A percentile compares a stretch with the other conserved stretches of the same genome.
Evolutionary conservation across 306 rosid genomes (phyloP).

Genomic region (Delonix regia): DNA sequence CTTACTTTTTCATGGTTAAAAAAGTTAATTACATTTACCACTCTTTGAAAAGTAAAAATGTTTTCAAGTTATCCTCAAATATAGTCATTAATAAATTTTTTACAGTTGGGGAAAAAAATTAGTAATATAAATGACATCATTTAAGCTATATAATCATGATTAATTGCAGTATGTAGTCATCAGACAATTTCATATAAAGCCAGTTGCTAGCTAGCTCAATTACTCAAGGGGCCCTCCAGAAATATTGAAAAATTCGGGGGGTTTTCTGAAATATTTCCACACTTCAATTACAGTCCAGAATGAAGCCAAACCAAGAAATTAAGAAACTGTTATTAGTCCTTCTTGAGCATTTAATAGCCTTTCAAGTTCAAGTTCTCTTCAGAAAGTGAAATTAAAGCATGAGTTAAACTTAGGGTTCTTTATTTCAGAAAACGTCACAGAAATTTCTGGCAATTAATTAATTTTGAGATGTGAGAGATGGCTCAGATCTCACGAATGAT

Average conservation of each 20-base stretch:
- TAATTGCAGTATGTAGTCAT: too few relatives aligned
- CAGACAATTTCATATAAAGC: background rate
- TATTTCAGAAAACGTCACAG: background rate
- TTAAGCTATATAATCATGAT: too few relatives aligned
- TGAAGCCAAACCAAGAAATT: background rate
- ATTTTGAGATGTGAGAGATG: slow-evolving; percentile 3
- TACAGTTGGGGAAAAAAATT: too few relatives aligned
- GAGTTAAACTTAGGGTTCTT: slow-evolving; percentile 8
- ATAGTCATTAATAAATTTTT: too few relatives aligned
- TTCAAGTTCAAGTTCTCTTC: background rate
- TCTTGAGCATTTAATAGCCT: background rate
- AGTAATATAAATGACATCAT: too few relatives aligned
- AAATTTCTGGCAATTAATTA: background rate
- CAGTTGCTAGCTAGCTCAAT: background rate
- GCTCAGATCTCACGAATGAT: background rate
- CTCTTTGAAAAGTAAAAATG: too few relatives aligned
- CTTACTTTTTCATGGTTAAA: too few relatives aligned
- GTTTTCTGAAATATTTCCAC: background rate
- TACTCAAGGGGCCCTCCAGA: too few relatives aligned
- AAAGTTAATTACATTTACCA: too few relatives aligned
- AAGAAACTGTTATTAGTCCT: background rate
- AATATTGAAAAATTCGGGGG: background rate
- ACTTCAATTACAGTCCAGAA: background rate
- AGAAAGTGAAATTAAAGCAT: slow-evolving; percentile 16
- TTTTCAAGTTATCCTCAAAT: too few relatives aligned